Conservation (phyloP, 371 early-diverging fungal species). For the Mucor sp. region DNA sequence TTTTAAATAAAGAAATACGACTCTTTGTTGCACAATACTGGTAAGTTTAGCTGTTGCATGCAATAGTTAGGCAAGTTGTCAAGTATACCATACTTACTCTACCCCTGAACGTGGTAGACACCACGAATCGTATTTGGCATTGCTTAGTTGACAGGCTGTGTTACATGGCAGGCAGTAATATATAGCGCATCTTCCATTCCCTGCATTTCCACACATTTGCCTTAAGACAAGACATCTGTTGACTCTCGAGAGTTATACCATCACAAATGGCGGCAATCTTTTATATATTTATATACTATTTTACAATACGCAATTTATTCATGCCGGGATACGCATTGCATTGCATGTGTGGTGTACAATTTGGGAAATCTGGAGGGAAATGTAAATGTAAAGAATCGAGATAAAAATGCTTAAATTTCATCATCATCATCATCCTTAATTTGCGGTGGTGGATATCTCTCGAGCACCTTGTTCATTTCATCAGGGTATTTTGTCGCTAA, state of each 20-base stretch:
- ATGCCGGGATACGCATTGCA: background rate
- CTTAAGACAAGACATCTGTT: background rate
- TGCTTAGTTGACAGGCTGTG: background rate
- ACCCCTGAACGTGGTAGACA: background rate
- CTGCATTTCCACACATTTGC: background rate
- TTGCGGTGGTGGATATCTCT: conserved; percentile 34
- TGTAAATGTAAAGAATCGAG: background rate
- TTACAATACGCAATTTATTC: background rate
- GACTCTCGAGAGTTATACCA: background rate
- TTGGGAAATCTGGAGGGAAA: background rate
- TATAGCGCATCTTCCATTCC: background rate
- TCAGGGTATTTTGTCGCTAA: conserved; percentile 40
- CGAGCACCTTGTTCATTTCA: conserved; percentile 24
- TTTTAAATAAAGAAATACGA: background rate
- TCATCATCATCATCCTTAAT: conserved; percentile 28
- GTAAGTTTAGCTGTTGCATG: background rate
- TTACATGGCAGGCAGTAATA: background rate
- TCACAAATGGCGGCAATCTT: background rate
- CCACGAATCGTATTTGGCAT: background rate
- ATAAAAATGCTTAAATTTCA: background rate
- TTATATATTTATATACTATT: too few species aligned
- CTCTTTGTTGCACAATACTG: background rate
- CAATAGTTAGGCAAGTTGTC: background rate
- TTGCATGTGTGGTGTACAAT: background rate
- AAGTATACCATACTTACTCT: background rate